Percentiles rank a stretch among this genome's conserved stretches.
Conservation (phyloP, 495 filamentous ascomycete species). For the Neurospora sp. region DNA sequence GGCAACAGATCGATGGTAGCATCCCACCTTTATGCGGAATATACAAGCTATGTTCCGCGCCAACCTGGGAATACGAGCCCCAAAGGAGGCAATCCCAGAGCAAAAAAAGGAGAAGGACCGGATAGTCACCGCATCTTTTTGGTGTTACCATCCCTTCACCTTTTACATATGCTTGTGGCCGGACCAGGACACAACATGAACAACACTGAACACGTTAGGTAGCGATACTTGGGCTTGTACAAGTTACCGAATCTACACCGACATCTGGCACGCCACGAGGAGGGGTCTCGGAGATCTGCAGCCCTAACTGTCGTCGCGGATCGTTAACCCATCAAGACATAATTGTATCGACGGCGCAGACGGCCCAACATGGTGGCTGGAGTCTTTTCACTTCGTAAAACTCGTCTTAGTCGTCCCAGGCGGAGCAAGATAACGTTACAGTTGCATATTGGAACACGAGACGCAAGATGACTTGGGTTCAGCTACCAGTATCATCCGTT, state of each 20-base stretch:
- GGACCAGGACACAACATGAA: background rate
- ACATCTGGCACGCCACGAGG: constrained; percentile 8
- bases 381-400: background rate
- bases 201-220: background rate
- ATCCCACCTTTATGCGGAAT: background rate
- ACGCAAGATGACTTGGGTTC: background rate
- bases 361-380: background rate
- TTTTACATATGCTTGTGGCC: background rate
- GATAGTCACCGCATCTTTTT: background rate
- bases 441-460: background rate
- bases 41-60: background rate
- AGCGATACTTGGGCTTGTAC: background rate
- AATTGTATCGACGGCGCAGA: background rate
- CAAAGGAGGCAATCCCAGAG: background rate
- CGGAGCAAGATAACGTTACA: background rate
- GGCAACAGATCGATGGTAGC: background rate
- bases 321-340: background rate
- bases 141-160: background rate
- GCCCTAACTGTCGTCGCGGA: background rate
- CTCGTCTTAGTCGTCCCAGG: background rate
- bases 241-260: constrained; percentile 3
- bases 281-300: constrained; percentile 8
- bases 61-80: background rate
- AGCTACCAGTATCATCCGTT: background rate
- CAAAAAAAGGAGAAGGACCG: background rate